Evolutionary conservation across 164 flowering plant species (phyloP).

Genomic region (Houttuynia cordata): DNA sequence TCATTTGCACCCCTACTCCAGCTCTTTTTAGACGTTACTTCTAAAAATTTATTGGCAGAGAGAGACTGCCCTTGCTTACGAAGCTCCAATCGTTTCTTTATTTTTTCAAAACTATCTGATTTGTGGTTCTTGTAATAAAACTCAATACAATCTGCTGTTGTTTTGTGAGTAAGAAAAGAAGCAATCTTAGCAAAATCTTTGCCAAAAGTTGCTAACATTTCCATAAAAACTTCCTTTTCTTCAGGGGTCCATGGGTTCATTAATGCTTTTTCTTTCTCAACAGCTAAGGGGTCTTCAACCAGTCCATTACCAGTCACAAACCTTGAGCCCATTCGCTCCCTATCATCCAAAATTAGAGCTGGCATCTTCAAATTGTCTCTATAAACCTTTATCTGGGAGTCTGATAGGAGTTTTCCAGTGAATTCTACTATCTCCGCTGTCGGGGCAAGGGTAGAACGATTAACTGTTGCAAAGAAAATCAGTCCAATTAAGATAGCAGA

Average conservation of each 20-base stretch:
- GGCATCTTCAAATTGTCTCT: conserved; percentile 68
- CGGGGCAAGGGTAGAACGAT: conserved; percentile 45
- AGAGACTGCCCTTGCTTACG: conserved; percentile 34
- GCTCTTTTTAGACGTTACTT: conserved; percentile 54
- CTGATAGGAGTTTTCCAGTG: conserved; percentile 46
- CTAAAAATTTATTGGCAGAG: conserved; percentile 39
- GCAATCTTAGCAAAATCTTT: conserved; percentile 87
- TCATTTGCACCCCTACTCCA: conserved; percentile 63
- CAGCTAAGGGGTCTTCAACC: conserved; percentile 75
- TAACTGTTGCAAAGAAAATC: conserved; percentile 19
- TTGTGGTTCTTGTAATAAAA: conserved; percentile 97
- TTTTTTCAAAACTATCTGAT: conserved; percentile 59
- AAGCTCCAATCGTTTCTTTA: conserved; percentile 36
- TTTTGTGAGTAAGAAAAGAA: conserved; percentile 69
- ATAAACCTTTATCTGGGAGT: conserved; percentile 30
- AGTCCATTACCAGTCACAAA: conserved; percentile 68
- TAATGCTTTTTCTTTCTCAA: conserved; percentile 71
- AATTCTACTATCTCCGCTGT: conserved; percentile 34
- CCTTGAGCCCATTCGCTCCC: conserved; percentile 44
- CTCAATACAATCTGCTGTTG: conserved; percentile 92
- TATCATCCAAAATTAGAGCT: conserved; percentile 54
- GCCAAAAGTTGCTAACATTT: conserved; percentile 55
- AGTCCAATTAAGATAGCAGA: neutral
- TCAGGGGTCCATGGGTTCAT: conserved; percentile 80
- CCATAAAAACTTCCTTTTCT: conserved; percentile 69